Evolutionary conservation across 2,329 filamentous ascomycete genomes (phyloP).

Genomic region (Fusarium drepaniforme): DNA sequence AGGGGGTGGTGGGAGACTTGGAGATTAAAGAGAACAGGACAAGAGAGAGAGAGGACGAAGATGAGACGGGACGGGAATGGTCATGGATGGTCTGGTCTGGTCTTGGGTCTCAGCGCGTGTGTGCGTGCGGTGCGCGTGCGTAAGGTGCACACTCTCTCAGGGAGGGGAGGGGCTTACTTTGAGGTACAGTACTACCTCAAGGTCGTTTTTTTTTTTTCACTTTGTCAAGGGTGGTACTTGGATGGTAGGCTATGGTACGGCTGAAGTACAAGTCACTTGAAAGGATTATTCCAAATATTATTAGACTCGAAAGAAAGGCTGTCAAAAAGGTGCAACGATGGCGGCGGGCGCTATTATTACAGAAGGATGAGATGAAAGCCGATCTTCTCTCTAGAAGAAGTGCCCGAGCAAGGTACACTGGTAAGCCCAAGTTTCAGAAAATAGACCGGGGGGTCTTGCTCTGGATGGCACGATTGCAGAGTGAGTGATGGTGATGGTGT

Average conservation of each 20-base stretch:
- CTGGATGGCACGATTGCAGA: background rate
- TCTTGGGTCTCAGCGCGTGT: background rate
- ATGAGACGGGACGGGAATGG: conserved; percentile 4
- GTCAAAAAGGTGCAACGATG: background rate
- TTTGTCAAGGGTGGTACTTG: background rate
- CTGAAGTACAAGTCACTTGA: background rate
- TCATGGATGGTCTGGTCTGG: background rate
- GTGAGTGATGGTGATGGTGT: background rate
- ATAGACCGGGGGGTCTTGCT: background rate
- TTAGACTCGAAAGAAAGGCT: background rate
- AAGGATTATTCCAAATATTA: background rate
- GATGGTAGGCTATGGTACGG: background rate
- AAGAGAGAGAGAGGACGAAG: background rate
- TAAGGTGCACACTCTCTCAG: background rate
- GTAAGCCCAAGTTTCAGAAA: conserved; percentile 1
- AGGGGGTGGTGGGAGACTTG: background rate
- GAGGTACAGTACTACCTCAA: background rate
- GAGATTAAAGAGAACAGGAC: conserved; percentile 3
- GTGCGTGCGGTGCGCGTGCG: background rate
- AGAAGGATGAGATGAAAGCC: background rate
- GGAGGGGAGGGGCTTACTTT: background rate
- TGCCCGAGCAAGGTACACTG: background rate
- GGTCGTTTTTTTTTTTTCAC: background rate
- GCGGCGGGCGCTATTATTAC: background rate
- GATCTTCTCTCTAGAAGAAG: background rate